phyloP scores from a whole-genome alignment of 2,329 filamentous ascomycete species.

The Zasmidium citrigriseum region DNA sequence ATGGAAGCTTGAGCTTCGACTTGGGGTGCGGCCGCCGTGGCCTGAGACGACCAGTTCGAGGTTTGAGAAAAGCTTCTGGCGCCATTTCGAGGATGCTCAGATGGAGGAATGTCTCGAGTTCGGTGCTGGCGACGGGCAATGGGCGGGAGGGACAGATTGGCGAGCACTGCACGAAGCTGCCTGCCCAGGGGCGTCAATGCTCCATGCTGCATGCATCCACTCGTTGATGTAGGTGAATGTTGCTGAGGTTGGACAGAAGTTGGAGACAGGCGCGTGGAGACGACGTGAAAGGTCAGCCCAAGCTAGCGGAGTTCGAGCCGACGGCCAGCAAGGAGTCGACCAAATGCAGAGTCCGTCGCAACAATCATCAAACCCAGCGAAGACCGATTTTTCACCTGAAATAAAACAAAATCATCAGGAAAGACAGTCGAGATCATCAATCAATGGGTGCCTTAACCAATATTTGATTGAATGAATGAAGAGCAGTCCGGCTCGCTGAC shows the following conservation, averaged over 20 bases:
- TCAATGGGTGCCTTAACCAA: background rate
- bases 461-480: background rate
- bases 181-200: constrained; percentile 35
- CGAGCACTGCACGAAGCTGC: constrained; percentile 32
- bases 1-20: background rate
- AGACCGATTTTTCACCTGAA: too few relatives aligned
- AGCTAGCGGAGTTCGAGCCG: background rate
- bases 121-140: background rate
- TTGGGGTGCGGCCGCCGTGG: background rate
- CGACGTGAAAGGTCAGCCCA: background rate
- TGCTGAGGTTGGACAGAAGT: constrained; percentile 1
- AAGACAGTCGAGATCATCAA: too few relatives aligned
- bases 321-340: background rate
- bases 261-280: background rate
- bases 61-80: background rate
- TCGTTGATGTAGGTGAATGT: background rate
- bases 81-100: background rate
- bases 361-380: too few relatives aligned
- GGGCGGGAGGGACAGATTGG: constrained; percentile 12
- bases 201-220: constrained; percentile 38
- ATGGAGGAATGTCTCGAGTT: background rate
- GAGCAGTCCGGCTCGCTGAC: background rate
- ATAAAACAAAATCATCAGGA: too few relatives aligned
- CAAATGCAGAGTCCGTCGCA: background rate
- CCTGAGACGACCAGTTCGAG: background rate